phyloP scores from a whole-genome alignment of 495 filamentous ascomycete genomes.

The Glonium stellatum region DNA sequence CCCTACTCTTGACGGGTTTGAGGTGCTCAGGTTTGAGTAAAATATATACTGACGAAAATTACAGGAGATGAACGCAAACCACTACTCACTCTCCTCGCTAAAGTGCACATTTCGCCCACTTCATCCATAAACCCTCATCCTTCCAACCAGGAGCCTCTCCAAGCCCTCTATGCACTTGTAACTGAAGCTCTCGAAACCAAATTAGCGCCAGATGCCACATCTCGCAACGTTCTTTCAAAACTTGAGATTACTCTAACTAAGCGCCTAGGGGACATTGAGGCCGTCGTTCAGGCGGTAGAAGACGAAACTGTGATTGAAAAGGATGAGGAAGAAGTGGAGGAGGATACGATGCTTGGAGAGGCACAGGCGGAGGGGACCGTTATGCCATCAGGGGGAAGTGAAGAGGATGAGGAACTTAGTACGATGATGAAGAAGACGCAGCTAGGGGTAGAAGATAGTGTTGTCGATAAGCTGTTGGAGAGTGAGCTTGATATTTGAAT shows the following conservation, averaged over 20 bases:
- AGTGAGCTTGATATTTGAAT: slow-evolving; percentile 12
- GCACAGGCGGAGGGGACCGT: slow-evolving; percentile 30
- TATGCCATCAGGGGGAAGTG: slow-evolving; percentile 18
- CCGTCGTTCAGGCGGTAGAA: neutral
- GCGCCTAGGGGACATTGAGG: slow-evolving; percentile 18
- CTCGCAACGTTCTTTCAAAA: slow-evolving; percentile 32
- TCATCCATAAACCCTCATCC: slow-evolving; percentile 24
- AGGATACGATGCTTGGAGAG: slow-evolving; percentile 12
- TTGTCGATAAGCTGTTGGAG: slow-evolving; percentile 28
- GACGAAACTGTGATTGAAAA: slow-evolving; percentile 24
- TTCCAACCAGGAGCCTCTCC: slow-evolving; percentile 23
- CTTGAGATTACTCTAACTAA: slow-evolving; percentile 26
- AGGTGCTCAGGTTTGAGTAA: slow-evolving; percentile 24
- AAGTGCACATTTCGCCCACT: slow-evolving; percentile 64
- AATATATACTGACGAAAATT: slow-evolving; percentile 38
- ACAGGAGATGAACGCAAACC: slow-evolving; percentile 77
- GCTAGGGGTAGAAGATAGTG: slow-evolving; percentile 19
- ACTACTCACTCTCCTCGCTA: slow-evolving; percentile 67
- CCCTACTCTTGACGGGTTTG: neutral
- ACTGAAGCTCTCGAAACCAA: slow-evolving; percentile 30
- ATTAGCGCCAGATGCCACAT: slow-evolving; percentile 30
- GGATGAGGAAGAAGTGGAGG: slow-evolving; percentile 19
- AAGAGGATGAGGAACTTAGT: slow-evolving; percentile 30
- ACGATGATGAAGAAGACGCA: neutral
- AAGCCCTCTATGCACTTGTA: slow-evolving; percentile 30